Base-by-base conservation (phyloP, 139 green algal genomes). In the Chlamydomonas incerta region DNA sequence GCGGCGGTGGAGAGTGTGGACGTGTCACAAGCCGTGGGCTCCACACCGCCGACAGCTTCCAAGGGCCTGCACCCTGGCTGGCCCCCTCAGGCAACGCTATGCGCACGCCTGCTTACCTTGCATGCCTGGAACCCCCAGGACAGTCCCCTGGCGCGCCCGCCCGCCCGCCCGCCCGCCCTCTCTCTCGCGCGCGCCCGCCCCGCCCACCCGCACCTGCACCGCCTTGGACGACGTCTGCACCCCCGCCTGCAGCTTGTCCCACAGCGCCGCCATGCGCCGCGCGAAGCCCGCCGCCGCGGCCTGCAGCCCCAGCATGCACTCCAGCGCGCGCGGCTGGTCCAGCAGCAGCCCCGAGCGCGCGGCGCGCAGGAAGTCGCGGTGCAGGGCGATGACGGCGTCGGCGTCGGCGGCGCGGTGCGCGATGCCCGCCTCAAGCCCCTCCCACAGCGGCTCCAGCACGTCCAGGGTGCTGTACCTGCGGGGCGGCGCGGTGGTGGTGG, bases 391-490 rank as follows among this genome's bases (percentile, higher is more conserved):
- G 50, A 96, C 93, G 88, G 96, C 82, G 33, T 98, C 95, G 37
- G 96, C 88, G 81, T 91, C 93, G 5, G 52, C 66, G 33, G 93
- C 93, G 3, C 75, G 58, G 11, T 87, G 31, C n/a, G 95, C 67
- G 37, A 81, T 31, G 31, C 76, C 66, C 75, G 91, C 86, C 87
- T 95, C 87, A 88, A 98, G 89, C 14, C 80, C 74, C 2, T 37
- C 58, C 95, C 95, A 98, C 65, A 93, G 80, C 21, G 95, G 94
- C 88, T 97, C 95, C 86, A 98, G 75, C 83, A 97, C 92, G 74
- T 98, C 96, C 66, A 95, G 96, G 29, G 94, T 97, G 34, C 92
- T 84, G 83, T 98, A 98, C 94, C 86, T 95, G 91, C 41, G 34
- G 60, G 57, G 68, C n/a, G 33, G 3, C 26, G 68, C 21, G 57